Evolutionary conservation across 108 stramenopile genomes (phyloP).

Genomic region (Seminavis robusta): DNA sequence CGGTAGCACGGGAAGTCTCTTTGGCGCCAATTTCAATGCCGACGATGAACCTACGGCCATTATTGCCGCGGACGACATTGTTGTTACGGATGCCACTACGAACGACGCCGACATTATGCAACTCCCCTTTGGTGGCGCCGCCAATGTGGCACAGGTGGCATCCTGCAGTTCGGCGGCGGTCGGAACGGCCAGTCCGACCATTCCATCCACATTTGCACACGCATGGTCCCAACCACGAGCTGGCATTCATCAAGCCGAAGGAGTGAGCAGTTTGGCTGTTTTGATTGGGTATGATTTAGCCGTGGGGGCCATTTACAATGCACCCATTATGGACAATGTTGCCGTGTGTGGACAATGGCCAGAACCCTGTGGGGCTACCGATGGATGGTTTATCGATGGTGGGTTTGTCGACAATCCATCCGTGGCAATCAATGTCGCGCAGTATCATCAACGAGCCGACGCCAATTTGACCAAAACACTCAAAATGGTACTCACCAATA

Average conservation of each 20-base stretch:
- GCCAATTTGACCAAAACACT: slow-evolving; percentile 8
- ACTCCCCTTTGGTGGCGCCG: slow-evolving; percentile 12
- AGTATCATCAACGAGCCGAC: slow-evolving; percentile 5
- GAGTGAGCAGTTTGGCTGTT: too few species aligned
- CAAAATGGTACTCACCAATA: slow-evolving; percentile 28
- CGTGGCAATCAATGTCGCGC: slow-evolving; percentile 20
- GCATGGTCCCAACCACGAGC: too few species aligned
- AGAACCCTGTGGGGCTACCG: slow-evolving; percentile 2
- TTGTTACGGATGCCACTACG: neutral
- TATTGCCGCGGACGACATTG: too few species aligned
- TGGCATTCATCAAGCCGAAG: too few species aligned
- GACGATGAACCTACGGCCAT: too few species aligned
- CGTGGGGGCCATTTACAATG: slow-evolving; percentile 7
- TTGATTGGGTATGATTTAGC: slow-evolving; percentile 5
- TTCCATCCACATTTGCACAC: too few species aligned
- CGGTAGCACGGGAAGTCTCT: neutral
- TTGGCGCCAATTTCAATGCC: too few species aligned
- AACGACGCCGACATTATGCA: neutral
- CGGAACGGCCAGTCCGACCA: too few species aligned
- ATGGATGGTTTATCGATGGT: slow-evolving; percentile 6
- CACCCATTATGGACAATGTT: slow-evolving; percentile 7
- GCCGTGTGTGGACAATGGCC: slow-evolving; percentile 17
- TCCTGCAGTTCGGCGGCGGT: slow-evolving; percentile 17
- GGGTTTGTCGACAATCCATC: slow-evolving; percentile 30
- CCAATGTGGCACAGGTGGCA: slow-evolving; percentile 21